Base-by-base conservation (phyloP, 23 red algal genomes). In the Cyanidioschyzon merolae region DNA sequence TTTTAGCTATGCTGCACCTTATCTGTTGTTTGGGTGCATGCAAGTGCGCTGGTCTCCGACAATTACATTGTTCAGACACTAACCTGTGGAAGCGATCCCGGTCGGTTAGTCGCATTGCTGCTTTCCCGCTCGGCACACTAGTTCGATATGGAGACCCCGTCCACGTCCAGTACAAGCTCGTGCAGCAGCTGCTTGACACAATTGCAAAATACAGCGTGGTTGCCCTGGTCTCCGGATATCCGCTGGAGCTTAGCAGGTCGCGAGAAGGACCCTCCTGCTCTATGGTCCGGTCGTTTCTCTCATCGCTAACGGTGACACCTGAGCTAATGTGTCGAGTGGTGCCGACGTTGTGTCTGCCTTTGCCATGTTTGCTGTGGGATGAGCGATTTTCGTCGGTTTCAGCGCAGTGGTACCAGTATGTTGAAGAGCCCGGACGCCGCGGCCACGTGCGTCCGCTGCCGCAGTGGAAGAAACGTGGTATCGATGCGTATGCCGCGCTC, bases 331-430 rank as follows among this genome's bases (percentile, higher is more conserved):
- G 21, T 7, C 7, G 45, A 7, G 45, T 54, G 7, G 7, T 7
- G 12, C 45, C 45, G 12, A 54, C 7, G 12, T 54, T 54, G 45
- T 15, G 12, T 15, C 45, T 27, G 29, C 63, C 63, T 7, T 27
- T 71, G 2, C 63, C 63, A 3, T 71, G 63, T 35, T 27, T 71
- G 63, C 32, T 71, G 12, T 71, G 63, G 63, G 63, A 71, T 71
- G 63, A 71, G 63, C 63, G 63, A 71, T 71, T 32, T 21, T 54
- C 45, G 7, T 54, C 45, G 12, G 7, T 21, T 15, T 54, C 21
- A 7, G 45, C 45, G 7, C 45, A 21, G 7, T 15, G 7, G 45
- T 54, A 54, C 45, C 45, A 54, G 21, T 54, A 15, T 21, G 21
- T 54, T 21, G 45, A 54, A 15, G 45, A 54, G 7, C 45, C 45